These are phyloP conservation scores for Malus hybrid DNA, from an alignment of 331 rosid species.

Conservation along the genomic window DNA sequence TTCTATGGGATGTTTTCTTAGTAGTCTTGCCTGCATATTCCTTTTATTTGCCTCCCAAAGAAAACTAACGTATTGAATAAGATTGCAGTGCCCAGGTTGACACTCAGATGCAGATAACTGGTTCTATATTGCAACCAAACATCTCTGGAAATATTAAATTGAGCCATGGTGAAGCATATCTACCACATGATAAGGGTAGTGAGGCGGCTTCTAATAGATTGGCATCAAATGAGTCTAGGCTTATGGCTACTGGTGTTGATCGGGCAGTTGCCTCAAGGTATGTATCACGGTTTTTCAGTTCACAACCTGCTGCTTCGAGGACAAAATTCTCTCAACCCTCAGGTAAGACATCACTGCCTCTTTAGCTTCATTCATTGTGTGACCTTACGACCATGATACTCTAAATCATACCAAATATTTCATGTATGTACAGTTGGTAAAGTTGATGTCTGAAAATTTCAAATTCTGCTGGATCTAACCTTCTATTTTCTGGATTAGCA, in stretches of 20 bases:
- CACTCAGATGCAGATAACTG: slow-evolving; percentile 79
- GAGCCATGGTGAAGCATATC: slow-evolving; percentile 88
- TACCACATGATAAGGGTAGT: slow-evolving; percentile 72
- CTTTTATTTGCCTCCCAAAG: neutral
- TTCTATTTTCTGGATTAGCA: slow-evolving; percentile 20
- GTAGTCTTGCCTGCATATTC: slow-evolving; percentile 1
- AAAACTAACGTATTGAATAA: slow-evolving; percentile 7
- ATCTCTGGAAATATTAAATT: slow-evolving; percentile 76
- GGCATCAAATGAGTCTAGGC: slow-evolving; percentile 41
- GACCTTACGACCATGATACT: slow-evolving; percentile 14
- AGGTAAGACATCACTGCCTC: slow-evolving; percentile 38
- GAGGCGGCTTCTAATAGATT: slow-evolving; percentile 54
- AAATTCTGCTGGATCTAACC: neutral
- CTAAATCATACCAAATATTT: neutral
- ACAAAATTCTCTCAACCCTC: slow-evolving; percentile 41
- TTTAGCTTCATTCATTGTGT: slow-evolving; percentile 11
- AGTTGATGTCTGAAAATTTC: neutral
- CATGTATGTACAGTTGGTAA: neutral
- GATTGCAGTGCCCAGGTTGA: slow-evolving; percentile 85
- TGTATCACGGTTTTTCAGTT: slow-evolving; percentile 56
- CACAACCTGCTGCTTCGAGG: slow-evolving; percentile 46
- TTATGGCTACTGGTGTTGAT: slow-evolving; percentile 40
- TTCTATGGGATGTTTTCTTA: neutral
- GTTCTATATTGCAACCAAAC: slow-evolving; percentile 84
- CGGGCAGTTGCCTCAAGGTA: slow-evolving; percentile 59